These are phyloP conservation scores for Mallotus nudiflorus DNA, from an alignment of 345 rosid species.

Conservation along the genomic window DNA sequence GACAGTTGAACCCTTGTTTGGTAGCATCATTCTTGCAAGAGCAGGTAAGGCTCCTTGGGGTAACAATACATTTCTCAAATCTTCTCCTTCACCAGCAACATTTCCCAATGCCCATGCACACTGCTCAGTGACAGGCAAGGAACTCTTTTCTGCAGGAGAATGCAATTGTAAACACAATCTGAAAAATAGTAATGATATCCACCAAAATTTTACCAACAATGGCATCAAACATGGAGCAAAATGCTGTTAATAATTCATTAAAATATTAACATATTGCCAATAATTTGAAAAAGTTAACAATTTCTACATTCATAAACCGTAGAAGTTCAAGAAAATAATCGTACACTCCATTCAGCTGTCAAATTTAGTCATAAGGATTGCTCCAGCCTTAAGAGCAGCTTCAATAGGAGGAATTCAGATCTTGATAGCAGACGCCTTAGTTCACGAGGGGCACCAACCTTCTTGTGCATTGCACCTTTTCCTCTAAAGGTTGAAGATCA, in stretches of 20 bases:
- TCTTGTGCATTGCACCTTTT: conserved; percentile 86
- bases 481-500: conserved; percentile 50
- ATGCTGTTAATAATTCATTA: neutral
- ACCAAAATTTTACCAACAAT: too few relatives aligned
- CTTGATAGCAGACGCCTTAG: conserved; percentile 81
- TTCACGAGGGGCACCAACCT: conserved; percentile 73
- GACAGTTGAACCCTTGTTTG: conserved; percentile 86
- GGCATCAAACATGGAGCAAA: conserved; percentile 9
- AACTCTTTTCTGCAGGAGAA: conserved; percentile 71
- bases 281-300: neutral
- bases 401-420: conserved; percentile 81
- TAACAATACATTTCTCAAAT: conserved; percentile 75
- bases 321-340: too few relatives aligned
- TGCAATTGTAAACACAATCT: conserved; percentile 16
- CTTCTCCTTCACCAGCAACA: conserved; percentile 98
- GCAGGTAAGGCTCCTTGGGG: conserved; percentile 89
- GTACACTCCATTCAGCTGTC: neutral
- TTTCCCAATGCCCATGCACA: conserved; percentile 99
- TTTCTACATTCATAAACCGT: too few relatives aligned
- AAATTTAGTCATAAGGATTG: conserved; percentile 38
- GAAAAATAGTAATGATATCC: too few relatives aligned
- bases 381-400: conserved; percentile 78
- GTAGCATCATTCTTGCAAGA: conserved; percentile 95
- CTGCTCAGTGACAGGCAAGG: conserved; percentile 89
- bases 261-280: neutral